Evolutionary conservation across 305 asterid species (phyloP).

Genomic region (Ajuga reptans): DNA sequence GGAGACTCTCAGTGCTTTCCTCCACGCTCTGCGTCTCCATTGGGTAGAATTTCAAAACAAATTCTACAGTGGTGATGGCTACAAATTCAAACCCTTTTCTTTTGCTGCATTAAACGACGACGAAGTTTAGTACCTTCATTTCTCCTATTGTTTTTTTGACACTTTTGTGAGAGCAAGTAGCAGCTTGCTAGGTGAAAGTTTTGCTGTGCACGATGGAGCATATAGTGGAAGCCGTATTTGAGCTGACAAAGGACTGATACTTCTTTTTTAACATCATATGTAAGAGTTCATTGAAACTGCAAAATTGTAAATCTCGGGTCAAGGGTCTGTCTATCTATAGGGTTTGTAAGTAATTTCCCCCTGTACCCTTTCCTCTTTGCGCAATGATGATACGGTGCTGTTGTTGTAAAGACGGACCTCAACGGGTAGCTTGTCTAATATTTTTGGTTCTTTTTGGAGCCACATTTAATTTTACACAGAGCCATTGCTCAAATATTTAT

Average conservation of each 20-base stretch:
- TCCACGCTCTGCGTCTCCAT: slow-evolving; percentile 92
- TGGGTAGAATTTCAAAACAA: slow-evolving; percentile 96
- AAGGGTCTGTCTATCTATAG: slow-evolving; percentile 1
- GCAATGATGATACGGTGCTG: not conserved
- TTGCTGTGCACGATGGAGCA: slow-evolving; percentile 15
- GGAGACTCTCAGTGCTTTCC: slow-evolving; percentile 97
- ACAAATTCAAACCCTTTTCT: slow-evolving; percentile 79
- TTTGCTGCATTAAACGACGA: slow-evolving; percentile 58
- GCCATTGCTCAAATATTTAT: not conserved
- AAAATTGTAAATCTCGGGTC: slow-evolving; percentile 27
- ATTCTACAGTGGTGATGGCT: slow-evolving; percentile 89
- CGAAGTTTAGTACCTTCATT: slow-evolving; percentile 35
- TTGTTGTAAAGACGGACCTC: slow-evolving; percentile 23
- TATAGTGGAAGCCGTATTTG: slow-evolving; percentile 8
- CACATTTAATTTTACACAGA: not conserved
- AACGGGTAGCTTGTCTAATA: not conserved
- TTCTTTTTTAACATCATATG: slow-evolving; percentile 23
- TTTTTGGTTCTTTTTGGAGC: not conserved
- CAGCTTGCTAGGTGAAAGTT: not conserved
- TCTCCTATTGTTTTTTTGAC: slow-evolving; percentile 8
- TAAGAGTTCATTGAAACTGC: slow-evolving; percentile 22
- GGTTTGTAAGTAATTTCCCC: slow-evolving; percentile 11
- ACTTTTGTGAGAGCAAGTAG: slow-evolving; percentile 31
- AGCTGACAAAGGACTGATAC: slow-evolving; percentile 16
- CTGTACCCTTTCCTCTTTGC: not conserved